Evolutionary conservation across 768 basidiomycete genomes (phyloP), one percentile per base, ranked within the genome.

Genomic region (Infundibulicybe gibba): DNA sequence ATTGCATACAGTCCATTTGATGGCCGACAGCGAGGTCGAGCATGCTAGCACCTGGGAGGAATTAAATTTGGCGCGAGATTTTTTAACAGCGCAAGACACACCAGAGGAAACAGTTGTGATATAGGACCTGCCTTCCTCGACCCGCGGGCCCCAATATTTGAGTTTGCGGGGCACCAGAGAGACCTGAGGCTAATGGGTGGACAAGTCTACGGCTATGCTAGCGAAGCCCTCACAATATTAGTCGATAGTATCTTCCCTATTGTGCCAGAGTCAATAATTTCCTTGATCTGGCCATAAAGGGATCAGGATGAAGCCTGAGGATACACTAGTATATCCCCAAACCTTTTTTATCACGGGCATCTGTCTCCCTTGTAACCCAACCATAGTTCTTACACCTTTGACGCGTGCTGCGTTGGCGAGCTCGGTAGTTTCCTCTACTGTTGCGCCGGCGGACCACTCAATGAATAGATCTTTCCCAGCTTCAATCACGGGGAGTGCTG

Each of bases 371-470:
- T 71, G 70, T 3, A 64, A 47, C 10, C 71, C 72, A 15, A 72
- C 56, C 5, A 70, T 50, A 5, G 56, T 58, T 45, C 50, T 61
- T 3, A 70, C 52, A 0, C 66, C 64, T 33, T 61, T 60, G 38
- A 35, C 44, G 25, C 51, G 57, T 1, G 65, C 71, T 1, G 57
- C 55, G 15, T 62, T 56, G 3, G 67, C 67, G 3, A 74, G 54
- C 47, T 66, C 64, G 11, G 19, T n/a, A 66, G 65, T 53, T n/a
- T 74, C 67, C 30, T 56, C 43, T 10, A 65, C 34, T 8, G 43
- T 55, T 19, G 39, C 53, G 1, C 69, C 72, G 12, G 56, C 64
- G 3, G 72, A 69, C 69, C 69, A 74, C 50, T 74, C 71, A 6
- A 71, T 45, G 44, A 70, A 72, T 30, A 71, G 48, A 32, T 64